Evolutionary conservation across 768 basidiomycete genomes (phyloP), one percentile per base, ranked within the genome.

Genomic region (Mycena venus): DNA sequence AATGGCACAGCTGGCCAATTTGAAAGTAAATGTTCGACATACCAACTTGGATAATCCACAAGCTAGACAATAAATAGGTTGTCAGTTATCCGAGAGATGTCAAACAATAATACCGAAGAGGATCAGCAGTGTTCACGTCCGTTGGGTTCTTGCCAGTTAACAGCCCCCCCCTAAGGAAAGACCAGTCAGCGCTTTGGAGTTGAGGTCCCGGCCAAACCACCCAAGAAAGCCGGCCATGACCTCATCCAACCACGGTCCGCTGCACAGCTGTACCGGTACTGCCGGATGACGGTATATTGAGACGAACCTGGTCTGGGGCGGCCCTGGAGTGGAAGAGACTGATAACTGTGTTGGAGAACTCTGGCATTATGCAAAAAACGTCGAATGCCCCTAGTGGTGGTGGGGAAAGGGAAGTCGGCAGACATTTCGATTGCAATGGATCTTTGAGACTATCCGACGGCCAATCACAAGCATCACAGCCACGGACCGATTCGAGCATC

Each of bases 1-100:
- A 49, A n/a, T n/a, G n/a, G n/a, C n/a, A n/a, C n/a, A n/a, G n/a
- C n/a, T n/a, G n/a, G 19, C 27, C n/a, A 38, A 38, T 21, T 15
- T 11, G 23, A 10, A 23, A 25, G 21, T 10, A 11, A 53, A 32
- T 49, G 27, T 17, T 21, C 36, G 32, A 80, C 91, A 73, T 74
- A 94, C 95, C 92, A 59, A 94, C 88, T 90, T 95, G 93, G 59
- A 95, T 88, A 70, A 94, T 92, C 93, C 93, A 95, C 80, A 95
- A 79, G 19, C 92, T 86, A n/a, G n/a, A n/a, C n/a, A n/a, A n/a
- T n/a, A 74, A 21, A 63, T 14, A 14, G 4, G 49, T 4, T 31
- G 4, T 29, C 8, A 29, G 42, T 63, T 27, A 47, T 21, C n/a
- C n/a, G 14, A 32, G n/a, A 32, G 62, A 44, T 32, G 36, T 60